Evolutionary conservation across 768 basidiomycete species (phyloP), one percentile per base, ranked within the genome.

Genomic region (Lanmaoa pseudosensibilis): DNA sequence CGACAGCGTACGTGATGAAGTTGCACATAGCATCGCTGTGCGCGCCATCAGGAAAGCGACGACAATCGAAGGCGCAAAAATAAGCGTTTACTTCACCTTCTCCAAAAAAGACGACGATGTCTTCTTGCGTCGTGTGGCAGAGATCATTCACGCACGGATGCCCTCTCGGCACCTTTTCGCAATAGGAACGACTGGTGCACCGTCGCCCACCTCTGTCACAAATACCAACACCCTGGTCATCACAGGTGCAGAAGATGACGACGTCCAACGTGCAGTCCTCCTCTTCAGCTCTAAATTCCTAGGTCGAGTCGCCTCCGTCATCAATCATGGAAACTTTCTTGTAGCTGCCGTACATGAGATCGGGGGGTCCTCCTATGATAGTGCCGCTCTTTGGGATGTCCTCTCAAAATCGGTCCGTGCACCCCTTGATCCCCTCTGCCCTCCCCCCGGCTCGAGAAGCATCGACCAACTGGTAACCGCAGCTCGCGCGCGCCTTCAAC

Each of bases 281-380:
- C 81, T 91, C 50, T 77, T 80, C 15, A 77, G 76, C 50, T 80
- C 87, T 36, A 90, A 90, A 67, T 87, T 92, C 65, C 73, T 87
- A n/a, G 84, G 84, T 4, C 79, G 87, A 13, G 71, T 89, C 30
- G 66, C 74, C 34, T 62, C 73, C 32, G 73, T 77, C 15, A 64
- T 65, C 5, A 75, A 72, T 33, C 73, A 74, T 34, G 70, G 70
- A 30, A 65, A 67, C 46, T 51, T 61, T 18, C 70, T 78, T 61
- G 63, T 81, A 5, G 84, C 80, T 7, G 68, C 75, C 36, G 78
- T 87, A n/a, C 74, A 78, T 8, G 81, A 83, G 57, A 70, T 88
- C 40, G 81, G 81, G 18, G 73, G 70, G 7, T 77, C 80, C 0
- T 70, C 79, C 1, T 86, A 83, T 64, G 89, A 92, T 65, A 82